Evolutionary conservation across 495 filamentous ascomycete genomes (phyloP).

Genomic region (Penicillium cataractarum): DNA sequence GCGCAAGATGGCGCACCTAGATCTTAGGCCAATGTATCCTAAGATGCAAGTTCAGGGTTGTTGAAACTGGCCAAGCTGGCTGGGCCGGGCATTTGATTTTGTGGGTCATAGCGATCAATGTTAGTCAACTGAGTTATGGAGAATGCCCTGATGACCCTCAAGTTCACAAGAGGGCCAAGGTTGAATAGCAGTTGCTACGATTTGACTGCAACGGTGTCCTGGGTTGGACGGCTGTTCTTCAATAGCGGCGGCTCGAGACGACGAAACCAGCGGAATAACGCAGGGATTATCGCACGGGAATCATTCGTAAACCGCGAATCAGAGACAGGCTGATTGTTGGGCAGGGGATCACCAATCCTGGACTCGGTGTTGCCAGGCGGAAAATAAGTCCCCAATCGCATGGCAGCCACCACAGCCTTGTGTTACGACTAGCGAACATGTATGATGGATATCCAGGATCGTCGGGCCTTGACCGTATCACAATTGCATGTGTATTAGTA

Average conservation of each 20-base stretch:
- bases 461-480: background rate
- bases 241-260: conserved; percentile 4
- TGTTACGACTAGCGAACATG: conserved; percentile 17
- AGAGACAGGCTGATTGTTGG: conserved; percentile 12
- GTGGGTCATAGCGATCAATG: background rate
- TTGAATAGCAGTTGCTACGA: background rate
- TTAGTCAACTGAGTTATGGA: background rate
- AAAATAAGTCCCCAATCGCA: conserved; percentile 29
- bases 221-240: conserved; percentile 14
- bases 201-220: conserved; percentile 21
- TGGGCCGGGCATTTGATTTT: background rate
- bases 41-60: conserved; percentile 21
- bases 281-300: conserved; percentile 19
- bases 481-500: background rate
- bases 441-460: background rate
- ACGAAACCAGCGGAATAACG: background rate
- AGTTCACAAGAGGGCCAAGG: conserved; percentile 5
- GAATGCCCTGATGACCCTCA: background rate
- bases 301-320: conserved; percentile 17
- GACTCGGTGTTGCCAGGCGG: conserved; percentile 18
- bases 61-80: conserved; percentile 24
- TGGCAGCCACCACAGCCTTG: conserved; percentile 32
- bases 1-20: conserved; percentile 4
- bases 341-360: conserved; percentile 16
- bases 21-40: conserved; percentile 8